Evolutionary conservation across 1,284 basidiomycete species (phyloP).

Genomic region (Ganoderma boninense): DNA sequence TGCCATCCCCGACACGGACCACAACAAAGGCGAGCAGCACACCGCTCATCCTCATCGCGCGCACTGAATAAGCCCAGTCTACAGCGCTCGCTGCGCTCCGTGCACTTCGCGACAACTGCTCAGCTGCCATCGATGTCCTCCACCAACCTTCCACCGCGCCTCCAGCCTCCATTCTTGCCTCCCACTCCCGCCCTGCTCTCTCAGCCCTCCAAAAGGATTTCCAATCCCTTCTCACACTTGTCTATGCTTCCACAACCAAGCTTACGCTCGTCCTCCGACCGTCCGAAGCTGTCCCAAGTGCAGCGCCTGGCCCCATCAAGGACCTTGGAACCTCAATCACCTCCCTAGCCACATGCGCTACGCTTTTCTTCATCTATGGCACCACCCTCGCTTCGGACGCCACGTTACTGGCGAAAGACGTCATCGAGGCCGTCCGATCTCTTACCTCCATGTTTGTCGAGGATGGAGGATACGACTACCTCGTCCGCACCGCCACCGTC

Average conservation of each 20-base stretch:
- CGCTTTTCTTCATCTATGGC: conserved; percentile 63
- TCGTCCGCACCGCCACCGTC: conserved; percentile 67
- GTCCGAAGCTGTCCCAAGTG: conserved; percentile 60
- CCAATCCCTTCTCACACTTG: conserved; percentile 64
- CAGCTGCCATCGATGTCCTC: conserved; percentile 49
- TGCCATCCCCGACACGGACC: conserved; percentile 10
- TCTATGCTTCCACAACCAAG: conserved; percentile 71
- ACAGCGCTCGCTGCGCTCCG: conserved; percentile 36
- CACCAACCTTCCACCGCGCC: conserved; percentile 27
- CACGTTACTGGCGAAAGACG: conserved; percentile 49
- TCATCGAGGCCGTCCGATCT: conserved; percentile 55
- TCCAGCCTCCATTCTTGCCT: conserved; percentile 29
- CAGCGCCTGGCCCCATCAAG: conserved; percentile 62
- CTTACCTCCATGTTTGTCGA: conserved; percentile 51
- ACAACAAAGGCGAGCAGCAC: conserved; percentile 33
- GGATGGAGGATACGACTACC: conserved; percentile 51
- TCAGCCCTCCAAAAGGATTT: conserved; percentile 62
- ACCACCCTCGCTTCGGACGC: conserved; percentile 61
- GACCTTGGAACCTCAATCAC: conserved; percentile 64
- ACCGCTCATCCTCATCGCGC: background rate
- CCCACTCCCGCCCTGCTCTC: conserved; percentile 41
- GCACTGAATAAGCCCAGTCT: conserved; percentile 29
- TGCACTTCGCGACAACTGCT: conserved; percentile 51
- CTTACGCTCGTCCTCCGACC: conserved; percentile 73
- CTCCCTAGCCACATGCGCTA: conserved; percentile 65